Conservation (phyloP, 2,329 filamentous ascomycete genomes). For the Zarea fungicola region DNA sequence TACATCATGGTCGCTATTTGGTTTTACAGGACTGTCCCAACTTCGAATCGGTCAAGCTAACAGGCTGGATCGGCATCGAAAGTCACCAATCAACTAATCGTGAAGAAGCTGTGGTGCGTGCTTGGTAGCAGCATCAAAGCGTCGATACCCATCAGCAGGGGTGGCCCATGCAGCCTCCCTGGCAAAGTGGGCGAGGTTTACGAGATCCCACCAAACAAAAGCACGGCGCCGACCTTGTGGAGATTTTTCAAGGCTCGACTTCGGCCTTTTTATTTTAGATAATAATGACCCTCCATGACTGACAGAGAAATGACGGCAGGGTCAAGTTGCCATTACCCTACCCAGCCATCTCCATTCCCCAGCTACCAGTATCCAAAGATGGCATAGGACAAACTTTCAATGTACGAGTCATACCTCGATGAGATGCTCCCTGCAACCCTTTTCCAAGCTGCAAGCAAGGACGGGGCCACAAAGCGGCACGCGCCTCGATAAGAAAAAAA, state of each 20-base stretch:
- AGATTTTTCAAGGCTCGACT: conserved; percentile 12
- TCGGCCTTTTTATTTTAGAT: conserved; percentile 12
- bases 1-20: no score
- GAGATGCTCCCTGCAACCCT: background rate
- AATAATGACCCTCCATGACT: background rate
- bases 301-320: background rate
- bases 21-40: no score
- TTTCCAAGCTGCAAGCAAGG: background rate
- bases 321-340: conserved; percentile 6
- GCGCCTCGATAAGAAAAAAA: background rate
- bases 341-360: background rate
- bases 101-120: background rate
- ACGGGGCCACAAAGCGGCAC: background rate
- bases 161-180: background rate
- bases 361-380: background rate
- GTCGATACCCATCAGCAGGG: conserved; percentile 1
- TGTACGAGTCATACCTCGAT: background rate
- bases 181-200: background rate
- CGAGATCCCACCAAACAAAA: conserved; percentile 7
- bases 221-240: background rate
- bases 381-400: background rate
- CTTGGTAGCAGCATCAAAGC: background rate
- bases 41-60: background rate
- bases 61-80: background rate
- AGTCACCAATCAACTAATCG: background rate